phyloP scores from a whole-genome alignment of 1,139 yeast genomes.

The Suhomyces choctaworum region DNA sequence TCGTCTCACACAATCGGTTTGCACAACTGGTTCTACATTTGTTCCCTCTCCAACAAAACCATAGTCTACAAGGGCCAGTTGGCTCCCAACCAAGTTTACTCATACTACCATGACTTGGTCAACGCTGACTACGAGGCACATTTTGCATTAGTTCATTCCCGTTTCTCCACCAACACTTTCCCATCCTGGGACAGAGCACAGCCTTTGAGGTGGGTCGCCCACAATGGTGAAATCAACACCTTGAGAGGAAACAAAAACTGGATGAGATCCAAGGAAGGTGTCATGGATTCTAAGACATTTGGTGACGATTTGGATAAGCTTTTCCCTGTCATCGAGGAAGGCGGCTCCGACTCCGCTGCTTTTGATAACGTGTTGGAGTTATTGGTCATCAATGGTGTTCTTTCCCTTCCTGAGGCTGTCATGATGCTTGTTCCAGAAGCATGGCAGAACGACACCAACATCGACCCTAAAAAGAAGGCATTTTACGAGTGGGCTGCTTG shows the following conservation, averaged over 20 bases:
- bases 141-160: constrained; percentile 93
- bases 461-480: constrained; percentile 90
- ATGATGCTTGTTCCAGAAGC: constrained; percentile 98
- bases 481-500: constrained; percentile 99
- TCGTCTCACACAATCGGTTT: constrained; percentile 88
- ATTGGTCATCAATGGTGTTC: constrained; percentile 85
- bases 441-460: constrained; percentile 84
- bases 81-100: constrained; percentile 94
- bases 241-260: constrained; percentile 97
- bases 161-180: constrained; percentile 97
- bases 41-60: constrained; percentile 85
- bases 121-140: constrained; percentile 94
- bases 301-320: constrained; percentile 90
- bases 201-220: constrained; percentile 96
- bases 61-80: constrained; percentile 97
- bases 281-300: constrained; percentile 81
- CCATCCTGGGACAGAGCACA: constrained; percentile 99
- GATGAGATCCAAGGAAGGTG: constrained; percentile 99
- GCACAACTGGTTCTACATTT: constrained; percentile 96
- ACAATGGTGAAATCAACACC: constrained; percentile 97
- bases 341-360: constrained; percentile 99
- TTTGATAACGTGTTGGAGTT: constrained; percentile 93
- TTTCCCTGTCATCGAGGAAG: constrained; percentile 95
- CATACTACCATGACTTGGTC: constrained; percentile 88
- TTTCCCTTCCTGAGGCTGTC: constrained; percentile 93